Evolutionary conservation across 139 green algal species (phyloP).

Genomic region (Micractinium sp.): DNA sequence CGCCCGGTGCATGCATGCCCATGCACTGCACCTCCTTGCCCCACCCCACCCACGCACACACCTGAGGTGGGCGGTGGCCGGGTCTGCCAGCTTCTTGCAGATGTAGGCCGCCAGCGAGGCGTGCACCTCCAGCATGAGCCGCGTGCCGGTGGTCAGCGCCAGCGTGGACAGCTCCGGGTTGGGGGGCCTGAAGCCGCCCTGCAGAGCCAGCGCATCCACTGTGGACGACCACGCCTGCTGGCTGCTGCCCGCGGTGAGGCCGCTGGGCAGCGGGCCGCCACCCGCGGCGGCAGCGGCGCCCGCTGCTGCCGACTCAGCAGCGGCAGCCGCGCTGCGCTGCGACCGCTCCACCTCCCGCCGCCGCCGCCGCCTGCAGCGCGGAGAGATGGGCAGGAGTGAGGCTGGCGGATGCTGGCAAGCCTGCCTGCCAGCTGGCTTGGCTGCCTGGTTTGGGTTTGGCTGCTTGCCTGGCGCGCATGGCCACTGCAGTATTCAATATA

Average conservation of each 20-base stretch:
- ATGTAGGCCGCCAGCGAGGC: conserved; percentile 74
- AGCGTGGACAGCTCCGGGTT: conserved; percentile 35
- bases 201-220: conserved; percentile 12
- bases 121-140: conserved; percentile 82
- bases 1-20: too few species aligned
- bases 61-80: conserved; percentile 53
- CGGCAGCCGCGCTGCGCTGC: neutral
- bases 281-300: neutral
- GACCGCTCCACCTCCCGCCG: conserved; percentile 29
- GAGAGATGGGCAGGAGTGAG: neutral
- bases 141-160: conserved; percentile 60
- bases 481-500: too few species aligned
- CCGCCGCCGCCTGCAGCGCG: conserved; percentile 24
- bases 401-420: too few species aligned
- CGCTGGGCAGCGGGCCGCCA: neutral
- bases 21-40: too few species aligned
- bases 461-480: neutral
- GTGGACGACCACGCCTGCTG: neutral
- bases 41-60: neutral
- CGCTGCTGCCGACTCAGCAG: neutral
- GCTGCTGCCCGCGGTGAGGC: neutral
- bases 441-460: neutral
- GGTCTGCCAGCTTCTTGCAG: conserved; percentile 50
- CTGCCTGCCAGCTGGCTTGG: too few species aligned
- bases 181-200: neutral